Evolutionary conservation across 805 yeast species (phyloP).

Genomic region (Kluyveromyces wickerhamii): DNA sequence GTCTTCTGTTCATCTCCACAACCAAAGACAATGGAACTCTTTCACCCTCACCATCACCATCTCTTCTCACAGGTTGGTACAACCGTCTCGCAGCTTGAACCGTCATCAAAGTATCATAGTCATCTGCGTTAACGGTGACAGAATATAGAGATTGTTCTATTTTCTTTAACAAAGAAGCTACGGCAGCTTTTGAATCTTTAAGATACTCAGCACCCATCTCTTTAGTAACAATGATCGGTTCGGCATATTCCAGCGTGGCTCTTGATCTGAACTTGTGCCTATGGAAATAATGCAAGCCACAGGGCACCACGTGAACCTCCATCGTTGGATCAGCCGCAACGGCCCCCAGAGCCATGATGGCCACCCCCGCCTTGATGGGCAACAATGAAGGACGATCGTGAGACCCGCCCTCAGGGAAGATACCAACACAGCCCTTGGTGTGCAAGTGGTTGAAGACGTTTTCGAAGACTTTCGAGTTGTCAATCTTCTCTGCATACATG

Average conservation of each 20-base stretch:
- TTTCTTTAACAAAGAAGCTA: slow-evolving; percentile 59
- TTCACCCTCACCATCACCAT: slow-evolving; percentile 8
- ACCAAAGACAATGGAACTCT: slow-evolving; percentile 66
- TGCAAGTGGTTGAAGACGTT: slow-evolving; percentile 77
- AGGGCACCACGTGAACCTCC: slow-evolving; percentile 80
- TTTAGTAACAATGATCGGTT: slow-evolving; percentile 62
- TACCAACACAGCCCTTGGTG: slow-evolving; percentile 73
- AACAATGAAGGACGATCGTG: slow-evolving; percentile 87
- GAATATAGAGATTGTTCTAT: slow-evolving; percentile 71
- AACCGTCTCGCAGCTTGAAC: slow-evolving; percentile 89
- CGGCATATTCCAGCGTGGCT: slow-evolving; percentile 88
- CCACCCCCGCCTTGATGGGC: slow-evolving; percentile 95
- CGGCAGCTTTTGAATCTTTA: slow-evolving; percentile 65
- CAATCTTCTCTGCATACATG: slow-evolving; percentile 72
- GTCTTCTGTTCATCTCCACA: slow-evolving; percentile 81
- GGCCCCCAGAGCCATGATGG: slow-evolving; percentile 95
- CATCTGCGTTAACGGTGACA: slow-evolving; percentile 91
- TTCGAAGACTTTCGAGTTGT: slow-evolving; percentile 74
- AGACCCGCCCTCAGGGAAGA: slow-evolving; percentile 97
- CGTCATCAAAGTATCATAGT: slow-evolving; percentile 87
- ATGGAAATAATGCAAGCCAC: slow-evolving; percentile 94
- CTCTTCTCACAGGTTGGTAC: slow-evolving; percentile 54
- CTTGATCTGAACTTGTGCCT: slow-evolving; percentile 90
- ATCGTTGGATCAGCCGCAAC: slow-evolving; percentile 67
- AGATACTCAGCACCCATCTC: slow-evolving; percentile 58